Evolutionary conservation across 148 eudicot species (phyloP), one percentile per base, ranked within the genome.

Genomic region (Suaeda aralocaspica): DNA sequence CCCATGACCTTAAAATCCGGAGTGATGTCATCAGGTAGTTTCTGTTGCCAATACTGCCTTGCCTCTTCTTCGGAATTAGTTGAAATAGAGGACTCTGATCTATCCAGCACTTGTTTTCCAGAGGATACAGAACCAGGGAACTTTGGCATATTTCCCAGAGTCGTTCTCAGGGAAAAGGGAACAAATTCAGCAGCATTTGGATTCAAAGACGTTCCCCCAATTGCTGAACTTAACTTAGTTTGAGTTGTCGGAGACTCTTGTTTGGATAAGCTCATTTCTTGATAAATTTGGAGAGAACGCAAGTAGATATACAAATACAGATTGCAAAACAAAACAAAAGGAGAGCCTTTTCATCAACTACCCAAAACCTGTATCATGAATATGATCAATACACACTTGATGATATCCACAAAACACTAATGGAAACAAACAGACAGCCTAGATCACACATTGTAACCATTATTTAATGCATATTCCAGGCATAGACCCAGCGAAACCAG

Each of bases 21-120:
- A 82, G 91, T 94, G 51, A 94, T 88, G 74, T 94, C 98, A 82
- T 94, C 98, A 25, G 98, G 98, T 28, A 94, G 95, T 74, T 91
- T 92, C 72, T 70, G 82, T 72, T 88, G 83, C 98, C 98, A 94
- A 64, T 84, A 94, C 52, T 85, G 95, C 33, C 78, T 96, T 41
- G 89, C 94, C 75, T 93, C 98, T 51, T 94, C 98, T 69, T 91
- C 97, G 15, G 97, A 89, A 72, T 85, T 84, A 65, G 76, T 80
- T 36, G 95, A 88, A 72, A 86, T 64, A 22, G 95, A 88, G 5
- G 94, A 88, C 80, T 88, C 88, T 19, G 90, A 83, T 75, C 86
- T 84, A 78, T 88, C 86, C 36, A 92, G 72, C 36, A 84, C 82
- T 45, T 82, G 72, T 79, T 88, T 89, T 66, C 86, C 95, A 5